Evolutionary conservation across 1,284 basidiomycete genomes (phyloP).

Genomic region (Macrocystidia cucumis): DNA sequence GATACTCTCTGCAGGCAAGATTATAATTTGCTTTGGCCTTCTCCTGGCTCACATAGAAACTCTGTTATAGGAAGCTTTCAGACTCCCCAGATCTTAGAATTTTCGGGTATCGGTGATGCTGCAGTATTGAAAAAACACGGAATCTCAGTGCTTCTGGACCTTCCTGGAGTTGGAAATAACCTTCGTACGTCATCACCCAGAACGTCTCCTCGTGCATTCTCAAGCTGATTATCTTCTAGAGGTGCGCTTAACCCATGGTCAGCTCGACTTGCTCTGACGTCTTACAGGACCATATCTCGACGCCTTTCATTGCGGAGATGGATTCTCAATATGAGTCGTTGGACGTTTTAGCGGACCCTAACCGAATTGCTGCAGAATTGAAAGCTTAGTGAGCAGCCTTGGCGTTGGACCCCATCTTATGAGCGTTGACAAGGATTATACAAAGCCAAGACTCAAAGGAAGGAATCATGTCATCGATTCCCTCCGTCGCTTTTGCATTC

Average conservation of each 20-base stretch:
- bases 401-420: no score
- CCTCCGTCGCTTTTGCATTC: background rate
- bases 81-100: slow-evolving; percentile 1
- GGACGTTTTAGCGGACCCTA: background rate
- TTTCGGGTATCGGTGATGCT: background rate
- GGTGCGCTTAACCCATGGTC: background rate
- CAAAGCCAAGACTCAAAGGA: background rate
- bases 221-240: background rate
- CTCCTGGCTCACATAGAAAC: background rate
- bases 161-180: background rate
- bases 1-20: background rate
- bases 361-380: background rate
- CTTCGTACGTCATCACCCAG: background rate
- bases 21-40: background rate
- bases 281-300: background rate
- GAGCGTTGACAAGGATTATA: no score
- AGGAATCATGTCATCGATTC: background rate
- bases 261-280: background rate
- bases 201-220: background rate
- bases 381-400: background rate
- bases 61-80: background rate
- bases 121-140: background rate
- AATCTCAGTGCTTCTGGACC: background rate
- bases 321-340: background rate
- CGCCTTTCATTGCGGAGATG: background rate